Conservation (phyloP, 352 stramenopile genomes). For the Sclerospora graminicola region DNA sequence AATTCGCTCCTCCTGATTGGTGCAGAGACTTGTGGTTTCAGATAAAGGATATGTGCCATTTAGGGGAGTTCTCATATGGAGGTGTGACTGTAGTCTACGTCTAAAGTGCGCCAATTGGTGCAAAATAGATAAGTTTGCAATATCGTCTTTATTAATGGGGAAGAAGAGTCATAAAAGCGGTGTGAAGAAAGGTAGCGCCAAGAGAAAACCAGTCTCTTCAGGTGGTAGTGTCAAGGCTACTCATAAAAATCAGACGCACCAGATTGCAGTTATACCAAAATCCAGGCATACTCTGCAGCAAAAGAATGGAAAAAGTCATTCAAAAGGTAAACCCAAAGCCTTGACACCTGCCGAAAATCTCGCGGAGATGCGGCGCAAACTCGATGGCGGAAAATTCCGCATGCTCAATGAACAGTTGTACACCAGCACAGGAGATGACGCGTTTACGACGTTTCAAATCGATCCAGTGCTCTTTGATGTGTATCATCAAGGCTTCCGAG, state of each 20-base stretch:
- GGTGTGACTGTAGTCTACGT: too few species aligned
- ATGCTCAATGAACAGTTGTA: slow-evolving; percentile 99
- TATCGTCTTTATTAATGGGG: slow-evolving; percentile 7
- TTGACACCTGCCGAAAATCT: slow-evolving; percentile 26
- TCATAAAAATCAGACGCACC: slow-evolving; percentile 15
- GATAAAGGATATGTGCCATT: too few species aligned
- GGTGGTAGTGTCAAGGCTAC: slow-evolving; percentile 15
- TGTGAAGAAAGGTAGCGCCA: slow-evolving; percentile 7
- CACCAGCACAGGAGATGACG: slow-evolving; percentile 85
- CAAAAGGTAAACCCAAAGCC: slow-evolving; percentile 13
- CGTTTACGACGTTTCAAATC: slow-evolving; percentile 88
- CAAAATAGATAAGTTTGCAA: slow-evolving; percentile 9
- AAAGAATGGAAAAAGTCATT: slow-evolving; percentile 11
- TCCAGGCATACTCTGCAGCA: slow-evolving; percentile 18
- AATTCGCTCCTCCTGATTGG: too few species aligned
- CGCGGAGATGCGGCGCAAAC: slow-evolving; percentile 77
- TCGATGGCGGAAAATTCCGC: slow-evolving; percentile 93
- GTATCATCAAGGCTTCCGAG: slow-evolving; percentile 98
- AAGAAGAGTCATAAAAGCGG: slow-evolving; percentile 14
- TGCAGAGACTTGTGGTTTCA: too few species aligned
- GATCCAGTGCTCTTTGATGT: slow-evolving; percentile 94
- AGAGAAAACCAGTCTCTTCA: slow-evolving; percentile 10
- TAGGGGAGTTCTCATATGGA: too few species aligned
- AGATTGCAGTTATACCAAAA: slow-evolving; percentile 10
- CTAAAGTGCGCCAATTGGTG: too few species aligned